A percentile compares a stretch with the other conserved stretches of the same genome.
phyloP scores from a whole-genome alignment of 305 asterid genomes.

The Plantago coronopus region DNA sequence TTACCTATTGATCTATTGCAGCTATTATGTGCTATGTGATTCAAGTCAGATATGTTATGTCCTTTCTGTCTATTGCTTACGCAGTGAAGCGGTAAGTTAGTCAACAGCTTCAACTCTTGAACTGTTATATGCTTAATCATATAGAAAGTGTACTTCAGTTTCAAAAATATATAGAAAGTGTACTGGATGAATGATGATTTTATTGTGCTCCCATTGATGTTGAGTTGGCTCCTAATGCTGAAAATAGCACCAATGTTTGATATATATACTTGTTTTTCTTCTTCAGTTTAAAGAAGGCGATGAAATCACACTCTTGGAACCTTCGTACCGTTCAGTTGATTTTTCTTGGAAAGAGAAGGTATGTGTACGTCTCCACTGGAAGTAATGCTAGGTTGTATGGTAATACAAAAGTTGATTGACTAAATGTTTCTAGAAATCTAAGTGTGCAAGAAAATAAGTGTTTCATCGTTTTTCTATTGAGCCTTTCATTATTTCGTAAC shows the following conservation, averaged over 20 bases:
- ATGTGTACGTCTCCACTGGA: background rate
- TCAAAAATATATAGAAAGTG: no score
- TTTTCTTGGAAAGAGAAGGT: slow-evolving; percentile 85
- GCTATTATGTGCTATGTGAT: slow-evolving; percentile 78
- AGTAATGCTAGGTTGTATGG: slow-evolving; percentile 1
- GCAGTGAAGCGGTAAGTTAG: slow-evolving; percentile 77
- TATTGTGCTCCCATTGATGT: no score
- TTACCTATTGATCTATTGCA: slow-evolving; percentile 30
- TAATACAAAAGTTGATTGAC: background rate
- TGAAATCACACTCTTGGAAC: slow-evolving; percentile 68
- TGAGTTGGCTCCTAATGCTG: no score
- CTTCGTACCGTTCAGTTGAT: slow-evolving; percentile 51
- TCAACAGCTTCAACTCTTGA: slow-evolving; percentile 18
- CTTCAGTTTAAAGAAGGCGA: slow-evolving; percentile 84
- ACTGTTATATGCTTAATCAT: background rate
- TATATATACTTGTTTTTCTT: slow-evolving; percentile 3
- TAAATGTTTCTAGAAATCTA: no score
- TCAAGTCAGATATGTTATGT: slow-evolving; percentile 64
- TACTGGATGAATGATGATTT: background rate
- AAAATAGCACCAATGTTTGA: background rate
- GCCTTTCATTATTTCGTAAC: background rate
- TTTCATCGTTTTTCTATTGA: background rate
- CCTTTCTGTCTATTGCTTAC: slow-evolving; percentile 65
- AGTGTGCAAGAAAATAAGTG: background rate
- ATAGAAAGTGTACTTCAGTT: background rate